Evolutionary conservation across 73 alveolate species (phyloP).

Genomic region (Stentor roeselii): DNA sequence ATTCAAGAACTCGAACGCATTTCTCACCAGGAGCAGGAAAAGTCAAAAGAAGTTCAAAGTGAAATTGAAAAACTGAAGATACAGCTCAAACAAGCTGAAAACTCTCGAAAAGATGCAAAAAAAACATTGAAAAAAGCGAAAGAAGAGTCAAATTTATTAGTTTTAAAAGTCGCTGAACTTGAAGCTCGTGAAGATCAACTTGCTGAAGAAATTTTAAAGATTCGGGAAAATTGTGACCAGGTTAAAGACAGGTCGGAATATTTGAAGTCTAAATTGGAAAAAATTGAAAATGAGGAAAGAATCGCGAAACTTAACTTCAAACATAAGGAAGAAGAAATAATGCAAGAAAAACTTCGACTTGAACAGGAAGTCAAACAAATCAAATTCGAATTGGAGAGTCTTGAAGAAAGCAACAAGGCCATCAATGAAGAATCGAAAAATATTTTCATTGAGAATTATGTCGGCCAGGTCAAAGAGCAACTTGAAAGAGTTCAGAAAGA

Average conservation of each 20-base stretch:
- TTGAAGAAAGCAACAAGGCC: not conserved
- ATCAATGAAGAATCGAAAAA: too few species aligned
- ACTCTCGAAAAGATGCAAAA: not conserved
- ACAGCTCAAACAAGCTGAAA: conserved; percentile 6
- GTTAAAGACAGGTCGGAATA: not conserved
- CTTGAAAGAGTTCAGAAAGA: too few species aligned
- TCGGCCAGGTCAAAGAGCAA: too few species aligned
- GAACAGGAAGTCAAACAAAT: not conserved
- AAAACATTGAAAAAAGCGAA: not conserved
- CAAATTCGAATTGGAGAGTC: not conserved
- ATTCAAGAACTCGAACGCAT: not conserved
- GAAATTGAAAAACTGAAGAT: not conserved
- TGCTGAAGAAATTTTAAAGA: not conserved
- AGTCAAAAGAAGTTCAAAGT: not conserved
- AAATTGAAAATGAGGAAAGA: not conserved
- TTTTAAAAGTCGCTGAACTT: not conserved
- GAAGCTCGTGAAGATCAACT: not conserved
- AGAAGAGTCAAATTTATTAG: not conserved
- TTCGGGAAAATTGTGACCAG: not conserved
- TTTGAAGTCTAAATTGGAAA: not conserved
- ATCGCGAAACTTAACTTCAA: too few species aligned
- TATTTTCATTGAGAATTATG: too few species aligned
- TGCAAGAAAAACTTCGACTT: not conserved
- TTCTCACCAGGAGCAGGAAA: not conserved
- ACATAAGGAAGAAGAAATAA: not conserved